Percentiles rank a stretch among this genome's conserved stretches.
Conservation (phyloP, 169 alveolate genomes). For the Eimeria maxima region DNA sequence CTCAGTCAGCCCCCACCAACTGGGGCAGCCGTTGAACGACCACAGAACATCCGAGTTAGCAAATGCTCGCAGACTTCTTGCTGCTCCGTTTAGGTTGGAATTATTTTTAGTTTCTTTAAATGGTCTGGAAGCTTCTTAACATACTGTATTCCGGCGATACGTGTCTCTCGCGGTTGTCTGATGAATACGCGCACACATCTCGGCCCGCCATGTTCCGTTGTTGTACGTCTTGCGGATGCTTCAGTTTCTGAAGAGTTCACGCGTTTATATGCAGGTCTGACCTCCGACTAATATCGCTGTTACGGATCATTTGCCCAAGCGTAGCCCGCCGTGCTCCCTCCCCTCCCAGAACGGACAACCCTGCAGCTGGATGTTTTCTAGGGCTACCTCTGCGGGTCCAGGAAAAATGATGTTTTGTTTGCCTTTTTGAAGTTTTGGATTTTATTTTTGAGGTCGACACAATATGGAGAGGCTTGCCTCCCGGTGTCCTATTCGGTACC, state of each 20-base stretch:
- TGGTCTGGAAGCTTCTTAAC: not conserved
- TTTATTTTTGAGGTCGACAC: not conserved
- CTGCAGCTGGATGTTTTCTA: not conserved
- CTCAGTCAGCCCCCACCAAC: slow-evolving; percentile 72
- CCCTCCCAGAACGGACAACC: no score
- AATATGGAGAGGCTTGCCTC: not conserved
- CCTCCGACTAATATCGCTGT: not conserved
- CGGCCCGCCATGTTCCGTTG: not conserved
- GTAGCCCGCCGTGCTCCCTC: not conserved
- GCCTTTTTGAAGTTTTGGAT: not conserved
- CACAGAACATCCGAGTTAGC: not conserved
- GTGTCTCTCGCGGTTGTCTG: not conserved
- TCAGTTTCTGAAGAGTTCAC: not conserved
- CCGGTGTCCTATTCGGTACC: no score
- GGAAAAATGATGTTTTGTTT: not conserved
- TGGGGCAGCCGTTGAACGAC: slow-evolving; percentile 45
- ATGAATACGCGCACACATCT: not conserved
- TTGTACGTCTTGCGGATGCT: not conserved
- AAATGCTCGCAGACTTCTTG: not conserved
- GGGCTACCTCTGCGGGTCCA: not conserved
- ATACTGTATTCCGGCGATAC: not conserved
- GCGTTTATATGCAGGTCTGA: not conserved
- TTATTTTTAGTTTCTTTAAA: not conserved
- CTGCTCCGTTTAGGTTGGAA: not conserved
- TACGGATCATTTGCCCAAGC: not conserved